These are phyloP conservation scores for Globisporangium parvum DNA, from an alignment of 352 stramenopile genomes.

Conservation along the genomic window DNA sequence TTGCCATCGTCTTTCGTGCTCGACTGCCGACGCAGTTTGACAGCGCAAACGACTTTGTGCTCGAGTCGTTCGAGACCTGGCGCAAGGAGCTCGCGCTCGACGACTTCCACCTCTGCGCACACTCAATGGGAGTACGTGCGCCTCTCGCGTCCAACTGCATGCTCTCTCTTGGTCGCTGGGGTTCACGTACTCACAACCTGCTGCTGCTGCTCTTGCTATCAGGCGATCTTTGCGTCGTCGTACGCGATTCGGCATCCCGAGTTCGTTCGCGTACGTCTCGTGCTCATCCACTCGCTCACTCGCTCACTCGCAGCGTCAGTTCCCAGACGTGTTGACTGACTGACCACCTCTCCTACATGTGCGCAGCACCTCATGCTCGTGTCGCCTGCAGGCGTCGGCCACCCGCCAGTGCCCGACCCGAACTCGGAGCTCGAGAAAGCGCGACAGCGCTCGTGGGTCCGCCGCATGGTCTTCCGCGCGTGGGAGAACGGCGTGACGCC, in stretches of 20 bases:
- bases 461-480: constrained; percentile 36
- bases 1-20: neutral
- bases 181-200: neutral
- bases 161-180: too few relatives aligned
- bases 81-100: constrained; percentile 66
- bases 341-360: too few relatives aligned
- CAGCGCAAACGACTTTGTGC: constrained; percentile 67
- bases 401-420: constrained; percentile 37
- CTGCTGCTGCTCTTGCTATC: neutral
- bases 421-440: constrained; percentile 28
- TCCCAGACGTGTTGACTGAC: too few relatives aligned
- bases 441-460: constrained; percentile 44
- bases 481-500: constrained; percentile 71
- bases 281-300: neutral
- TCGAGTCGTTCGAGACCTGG: constrained; percentile 70
- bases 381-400: constrained; percentile 64
- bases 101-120: constrained; percentile 62
- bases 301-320: too few relatives aligned
- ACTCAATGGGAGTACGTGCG: constrained; percentile 70
- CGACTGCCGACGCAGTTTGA: constrained; percentile 43
- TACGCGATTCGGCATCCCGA: constrained; percentile 62
- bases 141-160: neutral
- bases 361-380: constrained; percentile 65
- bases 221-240: constrained; percentile 81
- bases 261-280: constrained; percentile 43